phyloP scores from a whole-genome alignment of 768 basidiomycete genomes.

The Pleurotus ostreatus region DNA sequence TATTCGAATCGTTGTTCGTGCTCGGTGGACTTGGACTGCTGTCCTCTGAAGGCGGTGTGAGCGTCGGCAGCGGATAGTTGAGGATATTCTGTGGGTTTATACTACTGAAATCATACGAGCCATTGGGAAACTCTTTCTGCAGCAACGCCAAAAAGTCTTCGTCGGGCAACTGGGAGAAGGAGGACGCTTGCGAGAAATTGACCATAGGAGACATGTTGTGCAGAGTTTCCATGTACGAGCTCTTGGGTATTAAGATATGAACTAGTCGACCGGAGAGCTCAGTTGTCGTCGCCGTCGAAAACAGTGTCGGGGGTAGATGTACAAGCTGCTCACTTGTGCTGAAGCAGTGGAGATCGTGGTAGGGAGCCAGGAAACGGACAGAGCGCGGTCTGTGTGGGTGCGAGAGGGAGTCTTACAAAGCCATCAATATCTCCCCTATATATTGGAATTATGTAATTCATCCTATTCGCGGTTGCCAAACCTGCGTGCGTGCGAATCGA shows the following conservation, averaged over 20 bases:
- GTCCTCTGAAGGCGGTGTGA: constrained; percentile 67
- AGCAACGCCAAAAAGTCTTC: constrained; percentile 76
- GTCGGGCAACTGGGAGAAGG: constrained; percentile 64
- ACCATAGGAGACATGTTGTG: constrained; percentile 51
- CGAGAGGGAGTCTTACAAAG: constrained; percentile 11
- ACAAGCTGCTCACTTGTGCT: neutral
- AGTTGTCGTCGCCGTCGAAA: neutral
- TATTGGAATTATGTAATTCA: constrained; percentile 8
- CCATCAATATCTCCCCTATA: neutral
- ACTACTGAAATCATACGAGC: constrained; percentile 30
- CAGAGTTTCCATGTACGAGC: constrained; percentile 45
- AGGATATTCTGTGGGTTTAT: constrained; percentile 61
- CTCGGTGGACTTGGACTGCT: constrained; percentile 77
- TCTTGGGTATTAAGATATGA: too few species aligned
- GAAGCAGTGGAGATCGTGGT: neutral
- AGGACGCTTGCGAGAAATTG: constrained; percentile 58
- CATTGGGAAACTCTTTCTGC: constrained; percentile 65
- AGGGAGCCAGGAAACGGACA: neutral
- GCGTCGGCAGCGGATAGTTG: constrained; percentile 42
- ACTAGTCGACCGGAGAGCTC: too few species aligned
- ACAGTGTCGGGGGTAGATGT: neutral
- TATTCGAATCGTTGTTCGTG: constrained; percentile 24
- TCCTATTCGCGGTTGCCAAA: constrained; percentile 1
- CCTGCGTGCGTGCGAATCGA: neutral
- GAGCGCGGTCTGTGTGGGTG: constrained; percentile 7